phyloP scores from a whole-genome alignment of 768 basidiomycete species.

The Lenzites betulinus region DNA sequence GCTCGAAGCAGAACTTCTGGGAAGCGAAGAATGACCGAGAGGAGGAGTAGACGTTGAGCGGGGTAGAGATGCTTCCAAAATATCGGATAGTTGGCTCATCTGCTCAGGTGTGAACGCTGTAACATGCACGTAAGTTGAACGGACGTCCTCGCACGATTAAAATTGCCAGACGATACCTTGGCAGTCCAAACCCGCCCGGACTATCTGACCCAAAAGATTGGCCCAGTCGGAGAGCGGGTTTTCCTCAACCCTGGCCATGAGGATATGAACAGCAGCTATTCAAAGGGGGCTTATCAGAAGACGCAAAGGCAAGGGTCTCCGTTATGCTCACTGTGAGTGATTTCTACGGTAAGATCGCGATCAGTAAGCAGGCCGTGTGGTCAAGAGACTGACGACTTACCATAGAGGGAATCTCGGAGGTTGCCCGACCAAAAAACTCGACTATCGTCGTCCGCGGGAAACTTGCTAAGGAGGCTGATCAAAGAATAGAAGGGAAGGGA shows the following conservation, averaged over 20 bases:
- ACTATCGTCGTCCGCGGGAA: constrained; percentile 75
- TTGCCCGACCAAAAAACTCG: constrained; percentile 70
- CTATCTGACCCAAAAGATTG: constrained; percentile 47
- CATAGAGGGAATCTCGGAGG: constrained; percentile 67
- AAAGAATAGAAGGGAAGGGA: constrained; percentile 81
- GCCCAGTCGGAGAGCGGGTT: constrained; percentile 36
- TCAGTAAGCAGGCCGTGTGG: neutral
- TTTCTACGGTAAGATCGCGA: constrained; percentile 26
- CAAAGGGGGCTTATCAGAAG: constrained; percentile 4
- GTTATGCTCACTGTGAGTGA: constrained; percentile 36
- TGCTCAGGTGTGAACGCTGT: constrained; percentile 69
- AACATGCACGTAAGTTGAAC: constrained; percentile 8
- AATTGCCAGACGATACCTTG: constrained; percentile 45
- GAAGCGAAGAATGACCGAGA: constrained; percentile 9
- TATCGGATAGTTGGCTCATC: constrained; percentile 46
- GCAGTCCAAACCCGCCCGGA: constrained; percentile 53
- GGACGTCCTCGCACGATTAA: neutral
- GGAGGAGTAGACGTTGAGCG: constrained; percentile 27
- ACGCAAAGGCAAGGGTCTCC: neutral
- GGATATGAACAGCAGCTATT: constrained; percentile 54
- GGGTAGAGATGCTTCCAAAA: constrained; percentile 38
- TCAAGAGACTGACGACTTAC: constrained; percentile 40
- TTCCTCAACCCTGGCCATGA: constrained; percentile 51
- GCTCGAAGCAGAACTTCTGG: constrained; percentile 15
- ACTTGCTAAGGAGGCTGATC: constrained; percentile 72